These are phyloP conservation scores for Pichia rugopelliculosa DNA, from an alignment of 805 yeast genomes.

Conservation along the genomic window DNA sequence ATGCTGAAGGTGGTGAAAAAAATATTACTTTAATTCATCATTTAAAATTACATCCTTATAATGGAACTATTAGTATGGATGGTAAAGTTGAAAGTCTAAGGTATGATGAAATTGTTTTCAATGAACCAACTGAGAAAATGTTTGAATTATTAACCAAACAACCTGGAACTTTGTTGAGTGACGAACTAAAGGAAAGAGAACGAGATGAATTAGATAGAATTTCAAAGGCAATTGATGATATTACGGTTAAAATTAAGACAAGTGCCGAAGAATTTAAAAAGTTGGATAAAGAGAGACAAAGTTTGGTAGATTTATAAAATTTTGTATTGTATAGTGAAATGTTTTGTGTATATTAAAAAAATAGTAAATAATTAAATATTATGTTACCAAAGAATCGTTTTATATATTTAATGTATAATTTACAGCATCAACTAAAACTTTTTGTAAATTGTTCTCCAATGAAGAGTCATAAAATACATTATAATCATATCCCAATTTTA, in stretches of 20 bases:
- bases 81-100: conserved; percentile 50
- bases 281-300: conserved; percentile 27
- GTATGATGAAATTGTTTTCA: conserved; percentile 89
- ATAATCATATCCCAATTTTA: conserved; percentile 23
- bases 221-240: conserved; percentile 28
- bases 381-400: neutral
- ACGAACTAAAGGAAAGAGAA: conserved; percentile 44
- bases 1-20: conserved; percentile 83
- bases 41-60: conserved; percentile 85
- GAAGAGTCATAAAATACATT: conserved; percentile 14
- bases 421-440: conserved; percentile 9
- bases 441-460: conserved; percentile 13
- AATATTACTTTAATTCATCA: conserved; percentile 82
- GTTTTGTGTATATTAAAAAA: neutral
- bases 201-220: conserved; percentile 56
- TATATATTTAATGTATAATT: neutral
- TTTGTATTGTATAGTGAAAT: neutral
- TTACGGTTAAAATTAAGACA: conserved; percentile 20
- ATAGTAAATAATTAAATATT: no score
- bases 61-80: conserved; percentile 19
- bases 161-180: conserved; percentile 47
- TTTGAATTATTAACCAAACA: conserved; percentile 67
- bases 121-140: conserved; percentile 88
- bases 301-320: conserved; percentile 15
- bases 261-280: conserved; percentile 22